Conservation (phyloP, 2,329 filamentous ascomycete genomes). For the Cytospora mali region DNA sequence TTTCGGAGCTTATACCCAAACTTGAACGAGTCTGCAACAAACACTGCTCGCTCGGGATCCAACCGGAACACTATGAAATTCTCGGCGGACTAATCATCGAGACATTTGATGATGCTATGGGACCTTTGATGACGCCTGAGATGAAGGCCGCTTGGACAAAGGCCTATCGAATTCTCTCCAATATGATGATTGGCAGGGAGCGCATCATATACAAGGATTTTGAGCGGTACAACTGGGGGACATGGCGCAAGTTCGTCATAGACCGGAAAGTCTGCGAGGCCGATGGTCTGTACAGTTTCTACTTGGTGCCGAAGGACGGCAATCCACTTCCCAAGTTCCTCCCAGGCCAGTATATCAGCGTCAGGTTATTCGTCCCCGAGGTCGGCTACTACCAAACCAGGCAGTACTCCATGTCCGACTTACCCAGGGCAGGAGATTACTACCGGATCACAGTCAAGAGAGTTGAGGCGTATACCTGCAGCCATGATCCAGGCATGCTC, state of each 20-base stretch:
- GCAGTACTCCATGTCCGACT: slow-evolving; percentile 71
- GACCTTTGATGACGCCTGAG: slow-evolving; percentile 62
- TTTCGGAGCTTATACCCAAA: slow-evolving; percentile 50
- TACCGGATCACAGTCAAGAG: slow-evolving; percentile 70
- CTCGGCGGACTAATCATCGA: slow-evolving; percentile 66
- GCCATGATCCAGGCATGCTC: slow-evolving; percentile 59
- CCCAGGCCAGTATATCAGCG: slow-evolving; percentile 69
- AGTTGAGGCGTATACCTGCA: slow-evolving; percentile 52
- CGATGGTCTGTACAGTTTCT: slow-evolving; percentile 67
- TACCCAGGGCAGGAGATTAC: slow-evolving; percentile 54
- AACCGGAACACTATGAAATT: slow-evolving; percentile 65
- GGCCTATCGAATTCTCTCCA: slow-evolving; percentile 69
- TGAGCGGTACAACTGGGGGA: slow-evolving; percentile 54
- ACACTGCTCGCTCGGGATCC: slow-evolving; percentile 67
- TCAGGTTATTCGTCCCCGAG: slow-evolving; percentile 57
- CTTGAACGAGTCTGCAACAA: slow-evolving; percentile 63
- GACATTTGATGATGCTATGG: slow-evolving; percentile 65
- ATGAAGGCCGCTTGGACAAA: slow-evolving; percentile 66
- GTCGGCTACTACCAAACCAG: slow-evolving; percentile 61
- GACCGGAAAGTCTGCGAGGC: slow-evolving; percentile 63
- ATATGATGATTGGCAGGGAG: slow-evolving; percentile 67
- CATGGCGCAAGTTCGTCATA: slow-evolving; percentile 67
- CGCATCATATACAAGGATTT: slow-evolving; percentile 59
- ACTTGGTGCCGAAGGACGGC: slow-evolving; percentile 63
- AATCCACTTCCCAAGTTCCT: slow-evolving; percentile 60